Evolutionary conservation across 2,329 filamentous ascomycete species (phyloP), one percentile per base, ranked within the genome.

Genomic region (Fonsecaea pugnacius): DNA sequence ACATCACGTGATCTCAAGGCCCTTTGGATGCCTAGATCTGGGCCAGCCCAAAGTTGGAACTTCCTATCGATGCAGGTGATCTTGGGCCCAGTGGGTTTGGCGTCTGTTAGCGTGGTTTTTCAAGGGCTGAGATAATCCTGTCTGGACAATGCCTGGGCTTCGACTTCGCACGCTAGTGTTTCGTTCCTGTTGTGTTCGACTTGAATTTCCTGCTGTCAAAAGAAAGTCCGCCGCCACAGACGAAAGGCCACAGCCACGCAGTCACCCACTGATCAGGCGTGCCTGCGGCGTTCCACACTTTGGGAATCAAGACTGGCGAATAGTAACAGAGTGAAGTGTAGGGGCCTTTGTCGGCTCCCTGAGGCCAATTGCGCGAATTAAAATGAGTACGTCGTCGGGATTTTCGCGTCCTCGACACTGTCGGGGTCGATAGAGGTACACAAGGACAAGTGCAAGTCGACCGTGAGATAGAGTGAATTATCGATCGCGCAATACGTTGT

Each of bases 1-100:
- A 83, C 74, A 81, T 80, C 71, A 77, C 77, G 74, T 86, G 85
- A 79, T 30, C 84, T 81, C 67, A 79, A 83, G 71, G 78, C 75
- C 84, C 82, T 84, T 70, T 24, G 43, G 21, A 48, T 48, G 18
- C 43, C 43, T 48, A 12, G 43, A 48, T 48, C 43, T 48, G 43
- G 43, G 43, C 43, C 43, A 48, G 43, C 43, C 43, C 21, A 48
- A 46, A 3, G 18, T 48, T 16, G 43, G 43, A 24, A 8, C 40
- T 46, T 46, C 40, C 40, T 21, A 21, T 46, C 40, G 18, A 48
- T 27, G 43, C 43, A 48, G 43, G 10, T 24, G 40, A 30, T 18
- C n/a, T 24, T 21, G 7, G n/a, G 18, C 40, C 21, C 6, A 8
- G 18, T 46, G 40, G 40, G 40, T 46, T 21, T 21, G 40, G 43